phyloP scores from a whole-genome alignment of 169 alveolate species.

The Plasmodium yoelii region DNA sequence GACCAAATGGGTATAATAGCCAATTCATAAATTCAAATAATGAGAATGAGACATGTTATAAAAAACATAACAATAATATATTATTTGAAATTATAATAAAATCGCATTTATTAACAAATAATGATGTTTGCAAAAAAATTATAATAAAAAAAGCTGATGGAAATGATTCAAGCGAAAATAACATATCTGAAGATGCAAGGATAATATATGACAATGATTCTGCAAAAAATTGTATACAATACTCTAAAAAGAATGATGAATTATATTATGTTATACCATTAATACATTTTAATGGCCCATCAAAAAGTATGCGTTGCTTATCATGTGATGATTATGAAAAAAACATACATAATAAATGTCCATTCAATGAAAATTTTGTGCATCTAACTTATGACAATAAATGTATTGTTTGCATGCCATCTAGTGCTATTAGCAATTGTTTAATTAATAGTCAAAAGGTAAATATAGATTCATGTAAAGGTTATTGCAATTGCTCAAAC shows the following conservation, averaged over 20 bases:
- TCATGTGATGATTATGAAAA: constrained; percentile 45
- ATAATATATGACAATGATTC: neutral
- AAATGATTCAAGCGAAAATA: constrained; percentile 5
- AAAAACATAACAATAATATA: neutral
- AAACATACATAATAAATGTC: constrained; percentile 12
- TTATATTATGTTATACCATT: constrained; percentile 29
- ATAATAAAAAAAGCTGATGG: constrained; percentile 8
- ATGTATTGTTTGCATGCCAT: constrained; percentile 39
- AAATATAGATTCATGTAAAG: no score
- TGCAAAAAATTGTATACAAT: constrained; percentile 10
- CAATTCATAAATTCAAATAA: no score
- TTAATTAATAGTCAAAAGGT: neutral
- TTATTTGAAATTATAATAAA: constrained; percentile 11
- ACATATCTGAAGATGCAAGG: neutral
- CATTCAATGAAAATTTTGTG: constrained; percentile 18
- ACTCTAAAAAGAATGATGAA: constrained; percentile 13
- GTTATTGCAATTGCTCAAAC: no score
- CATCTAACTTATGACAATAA: constrained; percentile 27
- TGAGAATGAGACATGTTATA: neutral
- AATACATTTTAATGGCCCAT: constrained; percentile 40
- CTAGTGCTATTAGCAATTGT: constrained; percentile 29
- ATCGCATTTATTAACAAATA: constrained; percentile 14
- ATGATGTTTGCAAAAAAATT: constrained; percentile 25
- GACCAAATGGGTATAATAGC: no score
- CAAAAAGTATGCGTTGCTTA: constrained; percentile 39